These are phyloP conservation scores for Agaricus blazei DNA, from an alignment of 768 basidiomycete species.

Conservation along the genomic window DNA sequence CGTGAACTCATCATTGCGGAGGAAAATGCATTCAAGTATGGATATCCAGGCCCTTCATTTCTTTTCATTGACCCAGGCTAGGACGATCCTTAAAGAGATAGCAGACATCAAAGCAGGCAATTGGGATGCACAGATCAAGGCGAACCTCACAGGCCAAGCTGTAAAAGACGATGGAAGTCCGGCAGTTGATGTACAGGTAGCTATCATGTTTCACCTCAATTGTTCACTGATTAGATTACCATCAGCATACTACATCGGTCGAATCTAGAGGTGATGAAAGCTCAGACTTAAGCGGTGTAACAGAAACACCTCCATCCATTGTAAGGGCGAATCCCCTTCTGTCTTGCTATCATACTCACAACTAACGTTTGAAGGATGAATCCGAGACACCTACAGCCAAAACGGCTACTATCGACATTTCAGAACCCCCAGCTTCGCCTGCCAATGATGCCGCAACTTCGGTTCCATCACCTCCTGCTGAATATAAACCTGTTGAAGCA, in stretches of 20 bases:
- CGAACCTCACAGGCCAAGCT: constrained; percentile 21
- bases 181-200: not conserved
- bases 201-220: not conserved
- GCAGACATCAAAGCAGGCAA: constrained; percentile 66
- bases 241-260: not conserved
- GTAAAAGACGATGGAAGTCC: not conserved
- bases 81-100: constrained; percentile 67
- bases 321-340: constrained; percentile 15
- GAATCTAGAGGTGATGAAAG: constrained; percentile 21
- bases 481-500: not conserved
- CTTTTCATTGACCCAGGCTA: constrained; percentile 19
- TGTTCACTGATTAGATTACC: not conserved
- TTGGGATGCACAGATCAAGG: constrained; percentile 51
- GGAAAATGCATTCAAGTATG: constrained; percentile 76
- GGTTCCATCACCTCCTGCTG: not conserved
- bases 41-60: not conserved
- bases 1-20: constrained; percentile 65
- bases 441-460: not conserved
- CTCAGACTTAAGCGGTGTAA: constrained; percentile 31
- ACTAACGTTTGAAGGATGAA: not conserved
- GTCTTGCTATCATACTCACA: not conserved
- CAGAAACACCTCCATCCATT: constrained; percentile 24
- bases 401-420: not conserved
- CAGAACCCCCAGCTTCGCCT: not conserved
- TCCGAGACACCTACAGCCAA: constrained; percentile 3